Evolutionary conservation across 2,329 filamentous ascomycete genomes (phyloP).

Genomic region (Arthrobotrys megalospora): DNA sequence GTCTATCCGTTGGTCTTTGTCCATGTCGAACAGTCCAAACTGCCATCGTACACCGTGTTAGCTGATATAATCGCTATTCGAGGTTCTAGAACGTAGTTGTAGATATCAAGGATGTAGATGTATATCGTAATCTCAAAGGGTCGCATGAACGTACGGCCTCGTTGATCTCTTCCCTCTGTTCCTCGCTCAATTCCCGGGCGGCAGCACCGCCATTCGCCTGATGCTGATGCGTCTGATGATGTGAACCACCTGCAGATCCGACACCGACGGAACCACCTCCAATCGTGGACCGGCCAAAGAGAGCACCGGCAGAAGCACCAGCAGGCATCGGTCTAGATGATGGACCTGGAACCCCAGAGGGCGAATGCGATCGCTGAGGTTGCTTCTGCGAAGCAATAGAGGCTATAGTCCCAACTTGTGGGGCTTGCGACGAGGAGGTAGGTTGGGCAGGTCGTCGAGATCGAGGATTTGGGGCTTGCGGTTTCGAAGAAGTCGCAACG

Average conservation of each 20-base stretch:
- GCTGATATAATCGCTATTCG: not conserved
- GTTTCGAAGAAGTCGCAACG: constrained; percentile 69
- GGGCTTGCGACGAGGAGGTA: constrained; percentile 51
- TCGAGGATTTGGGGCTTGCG: constrained; percentile 66
- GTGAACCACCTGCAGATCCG: constrained; percentile 60
- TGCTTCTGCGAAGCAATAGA: constrained; percentile 59
- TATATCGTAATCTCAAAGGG: not conserved
- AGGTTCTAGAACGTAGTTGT: not conserved
- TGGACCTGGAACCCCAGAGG: constrained; percentile 61
- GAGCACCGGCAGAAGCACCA: constrained; percentile 50
- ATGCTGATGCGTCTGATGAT: constrained; percentile 60
- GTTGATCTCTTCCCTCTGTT: constrained; percentile 92
- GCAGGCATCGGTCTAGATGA: constrained; percentile 56
- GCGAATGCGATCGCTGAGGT: constrained; percentile 61
- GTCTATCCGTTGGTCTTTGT: constrained; percentile 93
- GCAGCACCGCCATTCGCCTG: constrained; percentile 63
- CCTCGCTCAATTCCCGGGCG: constrained; percentile 78
- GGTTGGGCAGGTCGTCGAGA: constrained; percentile 66
- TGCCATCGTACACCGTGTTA: constrained; percentile 66
- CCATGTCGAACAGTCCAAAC: constrained; percentile 96
- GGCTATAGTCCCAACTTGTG: constrained; percentile 48
- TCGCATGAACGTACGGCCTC: constrained; percentile 80
- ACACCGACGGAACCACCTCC: constrained; percentile 58
- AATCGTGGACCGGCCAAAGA: constrained; percentile 62
- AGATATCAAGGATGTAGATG: not conserved